Evolutionary conservation across 2,329 filamentous ascomycete genomes (phyloP), one percentile per base, ranked within the genome.

Genomic region (Colletotrichum sp.): DNA sequence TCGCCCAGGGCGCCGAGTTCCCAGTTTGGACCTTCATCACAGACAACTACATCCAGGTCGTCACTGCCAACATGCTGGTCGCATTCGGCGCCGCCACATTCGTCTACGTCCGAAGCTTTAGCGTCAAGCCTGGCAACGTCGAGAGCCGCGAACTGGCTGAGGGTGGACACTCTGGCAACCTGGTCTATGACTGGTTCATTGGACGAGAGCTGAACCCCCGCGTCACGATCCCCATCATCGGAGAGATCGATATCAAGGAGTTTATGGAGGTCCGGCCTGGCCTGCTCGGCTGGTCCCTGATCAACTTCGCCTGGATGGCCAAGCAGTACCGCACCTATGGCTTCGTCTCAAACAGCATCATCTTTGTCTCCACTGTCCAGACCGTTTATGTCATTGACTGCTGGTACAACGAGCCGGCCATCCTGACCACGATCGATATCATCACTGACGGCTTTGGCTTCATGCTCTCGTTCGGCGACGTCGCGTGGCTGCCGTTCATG

Each of bases 131-230:
- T n/a, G 92, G 90, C 57, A 95, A 97, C 81, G 86, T 89, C 15
- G 88, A 93, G 62, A 86, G 90, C 75, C 94, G 96, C 54, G 93
- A 97, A 82, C 89, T 98, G 9, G 96, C 96, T 0, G 90, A 91
- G 2, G 95, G 96, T 57, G 96, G 95, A 18, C 90, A 94, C 80
- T 92, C 91, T 2, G 96, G 95, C 72, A 98, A 98, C 83, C 86
- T 95, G 76, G 84, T 98, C 47, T 98, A 98, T 83, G 96, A 98
- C 84, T 98, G 95, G 92, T 98, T 75, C 85, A 98, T 98, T 77
- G 96, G 96, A 24, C 94, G 96, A 33, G 96, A 98, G 83, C 91
- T 98, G 74, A 98, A 98, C 84, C 96, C 96, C 5, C 94, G 96
- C 63, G 84, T 97, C 73, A 91, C 89, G 0, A 85, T 98, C 29